phyloP scores from a whole-genome alignment of 805 yeast species.

The Brettanomyces anomalus region DNA sequence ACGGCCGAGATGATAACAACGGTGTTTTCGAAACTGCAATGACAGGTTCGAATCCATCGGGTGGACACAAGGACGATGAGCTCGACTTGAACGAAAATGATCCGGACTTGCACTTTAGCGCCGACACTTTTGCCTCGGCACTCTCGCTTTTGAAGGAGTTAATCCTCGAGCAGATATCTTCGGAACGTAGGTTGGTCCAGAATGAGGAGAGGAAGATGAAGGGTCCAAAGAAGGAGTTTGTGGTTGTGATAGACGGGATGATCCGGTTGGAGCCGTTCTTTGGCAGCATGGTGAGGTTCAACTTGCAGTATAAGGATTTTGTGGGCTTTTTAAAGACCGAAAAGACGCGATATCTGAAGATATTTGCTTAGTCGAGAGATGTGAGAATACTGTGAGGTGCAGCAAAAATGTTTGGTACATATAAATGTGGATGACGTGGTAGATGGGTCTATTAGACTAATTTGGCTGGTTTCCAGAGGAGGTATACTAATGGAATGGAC shows the following conservation, averaged over 20 bases:
- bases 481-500: too few relatives aligned
- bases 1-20: neutral
- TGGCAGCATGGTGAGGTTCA: slow-evolving; percentile 41
- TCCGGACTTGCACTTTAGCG: neutral
- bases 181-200: slow-evolving; percentile 19
- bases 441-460: too few relatives aligned
- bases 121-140: slow-evolving; percentile 18
- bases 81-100: slow-evolving; percentile 3
- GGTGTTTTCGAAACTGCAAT: neutral
- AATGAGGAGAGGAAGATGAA: neutral
- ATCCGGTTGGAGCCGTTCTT: slow-evolving; percentile 43
- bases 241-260: slow-evolving; percentile 38
- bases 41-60: neutral
- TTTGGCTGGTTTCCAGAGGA: too few relatives aligned
- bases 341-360: slow-evolving; percentile 21
- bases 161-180: slow-evolving; percentile 32
- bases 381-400: too few relatives aligned
- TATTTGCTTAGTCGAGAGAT: neutral
- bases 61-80: slow-evolving; percentile 4
- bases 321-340: slow-evolving; percentile 31
- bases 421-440: too few relatives aligned
- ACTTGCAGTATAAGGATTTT: slow-evolving; percentile 41
- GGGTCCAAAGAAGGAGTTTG: slow-evolving; percentile 20
- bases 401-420: too few relatives aligned
- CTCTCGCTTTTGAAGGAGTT: slow-evolving; percentile 37